Evolutionary conservation across 306 rosid genomes (phyloP).

Genomic region (Cyclanthera cordifolia): DNA sequence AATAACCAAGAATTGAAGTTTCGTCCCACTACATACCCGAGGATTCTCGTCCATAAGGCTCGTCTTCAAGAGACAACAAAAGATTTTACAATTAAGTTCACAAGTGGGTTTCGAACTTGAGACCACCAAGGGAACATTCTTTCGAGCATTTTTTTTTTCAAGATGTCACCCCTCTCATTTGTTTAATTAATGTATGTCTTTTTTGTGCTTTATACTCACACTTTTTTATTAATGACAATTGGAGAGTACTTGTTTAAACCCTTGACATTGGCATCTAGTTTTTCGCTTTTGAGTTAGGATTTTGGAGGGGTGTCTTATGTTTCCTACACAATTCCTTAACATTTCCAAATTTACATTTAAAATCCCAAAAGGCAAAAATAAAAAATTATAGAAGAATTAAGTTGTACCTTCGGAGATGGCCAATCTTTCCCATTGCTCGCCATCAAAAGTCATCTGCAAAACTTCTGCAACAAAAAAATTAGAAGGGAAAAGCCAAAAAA

Average conservation of each 20-base stretch:
- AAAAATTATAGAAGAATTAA: background rate
- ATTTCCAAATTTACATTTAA: background rate
- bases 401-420: conserved; percentile 50
- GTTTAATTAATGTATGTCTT: background rate
- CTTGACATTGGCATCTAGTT: background rate
- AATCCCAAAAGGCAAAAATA: background rate
- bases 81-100: too few relatives aligned
- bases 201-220: background rate
- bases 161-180: background rate
- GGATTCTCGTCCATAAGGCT: too few relatives aligned
- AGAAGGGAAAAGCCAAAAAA: conserved; percentile 17
- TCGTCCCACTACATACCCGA: too few relatives aligned
- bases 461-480: conserved; percentile 52
- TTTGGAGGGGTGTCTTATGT: background rate
- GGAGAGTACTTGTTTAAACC: background rate
- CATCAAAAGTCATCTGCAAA: conserved; percentile 61
- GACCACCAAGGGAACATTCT: too few relatives aligned
- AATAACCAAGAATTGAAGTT: too few relatives aligned
- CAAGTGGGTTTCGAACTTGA: too few relatives aligned
- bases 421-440: conserved; percentile 33
- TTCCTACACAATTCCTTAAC: background rate
- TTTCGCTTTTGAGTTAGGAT: background rate
- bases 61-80: too few relatives aligned
- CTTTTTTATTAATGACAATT: background rate
- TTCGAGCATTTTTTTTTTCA: too few relatives aligned